These are phyloP conservation scores for Boletellus deceptivus DNA, from an alignment of 1,284 basidiomycete genomes.

Conservation along the genomic window DNA sequence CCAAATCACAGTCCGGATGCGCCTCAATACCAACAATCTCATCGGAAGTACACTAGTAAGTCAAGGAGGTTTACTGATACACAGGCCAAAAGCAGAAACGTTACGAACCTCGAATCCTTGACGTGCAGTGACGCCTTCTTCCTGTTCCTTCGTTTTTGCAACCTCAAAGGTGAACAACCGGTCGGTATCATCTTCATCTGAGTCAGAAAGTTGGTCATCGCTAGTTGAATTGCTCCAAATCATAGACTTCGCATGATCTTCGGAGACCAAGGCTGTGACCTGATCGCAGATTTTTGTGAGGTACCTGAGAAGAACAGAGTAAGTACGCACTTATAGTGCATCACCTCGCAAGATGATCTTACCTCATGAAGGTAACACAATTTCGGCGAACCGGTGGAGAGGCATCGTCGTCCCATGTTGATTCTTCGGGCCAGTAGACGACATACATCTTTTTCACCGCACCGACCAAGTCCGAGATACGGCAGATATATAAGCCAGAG, in stretches of 20 bases:
- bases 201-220: conserved; percentile 27
- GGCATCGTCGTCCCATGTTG: conserved; percentile 56
- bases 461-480: conserved; percentile 5
- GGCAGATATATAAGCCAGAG: conserved; percentile 50
- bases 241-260: conserved; percentile 42
- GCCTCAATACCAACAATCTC: conserved; percentile 9
- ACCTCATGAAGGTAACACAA: conserved; percentile 62
- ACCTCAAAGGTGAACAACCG: conserved; percentile 57
- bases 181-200: conserved; percentile 41
- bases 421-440: conserved; percentile 62
- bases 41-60: conserved; percentile 19
- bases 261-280: conserved; percentile 46
- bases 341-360: neutral
- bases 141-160: conserved; percentile 55
- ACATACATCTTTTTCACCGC: conserved; percentile 38
- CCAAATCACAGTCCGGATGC: conserved; percentile 23
- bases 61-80: neutral
- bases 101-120: conserved; percentile 42
- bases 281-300: conserved; percentile 57
- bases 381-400: conserved; percentile 48
- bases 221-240: conserved; percentile 40
- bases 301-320: conserved; percentile 37
- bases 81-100: neutral
- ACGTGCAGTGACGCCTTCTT: conserved; percentile 45
- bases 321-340: neutral